Evolutionary conservation across 2,329 filamentous ascomycete species (phyloP), one percentile per base, ranked within the genome.

Genomic region (Nothopassalora personata): DNA sequence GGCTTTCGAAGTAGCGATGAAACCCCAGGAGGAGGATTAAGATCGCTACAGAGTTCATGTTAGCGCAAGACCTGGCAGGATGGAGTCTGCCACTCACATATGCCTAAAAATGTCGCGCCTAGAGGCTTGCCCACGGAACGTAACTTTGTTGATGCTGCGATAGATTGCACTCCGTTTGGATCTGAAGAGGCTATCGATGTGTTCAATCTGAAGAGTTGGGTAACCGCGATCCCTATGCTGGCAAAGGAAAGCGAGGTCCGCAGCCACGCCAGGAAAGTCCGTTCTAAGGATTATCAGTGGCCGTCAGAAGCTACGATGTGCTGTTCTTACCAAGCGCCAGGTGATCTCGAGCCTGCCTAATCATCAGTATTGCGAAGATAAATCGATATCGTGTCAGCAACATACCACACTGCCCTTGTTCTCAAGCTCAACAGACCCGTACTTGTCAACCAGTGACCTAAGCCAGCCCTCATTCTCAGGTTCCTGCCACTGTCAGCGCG

Each of bases 231-330:
- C 58, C 90, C 90, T 65, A 94, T 93, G 34, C 84, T 88, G 10
- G 89, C 88, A 69, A 94, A 94, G 27, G 88, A 86, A 36, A 94
- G 81, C 2, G 88, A 91, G 2, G 90, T 94, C 54, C 90, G 84
- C 47, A 94, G 81, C 90, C 90, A 94, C 56, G 90, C 90, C 33
- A 94, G 83, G 73, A 93, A 94, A 0, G 90, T 94, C 19, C 90
- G 83, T 75, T 94, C 90, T 91, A 65, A 52, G 57, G 50, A 27
- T 49, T 7, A 18, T 43, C 13, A 43, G 39, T 56, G 53, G 13
- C 59, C 49, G 65, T 50, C 57, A 50, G 34, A n/a, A 36, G 43
- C 23, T 23, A 4, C 19, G 33, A 53, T 49, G 7, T 28, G 19
- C 6, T 13, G 43, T 27, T 61, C 76, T 50, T 75, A 92, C 89